Evolutionary conservation across 2,329 filamentous ascomycete species (phyloP).

Genomic region (Sporothrix sp.): DNA sequence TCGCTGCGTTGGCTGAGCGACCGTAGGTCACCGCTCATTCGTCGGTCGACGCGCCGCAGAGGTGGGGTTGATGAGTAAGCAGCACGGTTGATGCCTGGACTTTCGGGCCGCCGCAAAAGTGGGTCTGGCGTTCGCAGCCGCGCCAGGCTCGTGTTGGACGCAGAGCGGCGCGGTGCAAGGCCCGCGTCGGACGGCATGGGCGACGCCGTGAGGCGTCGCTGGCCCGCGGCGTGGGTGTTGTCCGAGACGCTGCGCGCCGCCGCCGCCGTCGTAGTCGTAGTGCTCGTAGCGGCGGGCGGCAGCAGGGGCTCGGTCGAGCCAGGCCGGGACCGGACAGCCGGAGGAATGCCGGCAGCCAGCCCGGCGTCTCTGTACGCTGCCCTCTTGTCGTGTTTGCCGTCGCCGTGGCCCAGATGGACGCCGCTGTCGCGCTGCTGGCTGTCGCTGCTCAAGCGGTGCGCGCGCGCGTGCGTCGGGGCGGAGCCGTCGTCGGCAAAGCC

Average conservation of each 20-base stretch:
- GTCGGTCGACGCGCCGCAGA: conserved; percentile 58
- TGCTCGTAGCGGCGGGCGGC: too few relatives aligned
- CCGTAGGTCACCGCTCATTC: conserved; percentile 68
- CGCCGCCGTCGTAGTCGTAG: neutral
- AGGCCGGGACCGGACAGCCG: neutral
- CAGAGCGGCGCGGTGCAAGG: conserved; percentile 26
- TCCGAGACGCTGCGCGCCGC: conserved; percentile 13
- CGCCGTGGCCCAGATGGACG: conserved; percentile 42
- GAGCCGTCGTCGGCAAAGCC: conserved; percentile 34
- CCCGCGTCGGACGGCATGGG: neutral
- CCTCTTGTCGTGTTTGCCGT: conserved; percentile 9
- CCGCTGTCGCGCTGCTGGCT: conserved; percentile 43
- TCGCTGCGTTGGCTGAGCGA: conserved; percentile 49
- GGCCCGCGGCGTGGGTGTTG: conserved; percentile 9
- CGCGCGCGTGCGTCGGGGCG: neutral
- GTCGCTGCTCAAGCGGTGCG: conserved; percentile 16
- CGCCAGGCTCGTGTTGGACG: conserved; percentile 46
- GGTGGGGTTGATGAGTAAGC: conserved; percentile 49
- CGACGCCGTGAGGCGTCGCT: conserved; percentile 10
- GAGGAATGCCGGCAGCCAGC: conserved; percentile 14
- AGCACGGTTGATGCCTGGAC: conserved; percentile 43
- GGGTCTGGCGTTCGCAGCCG: conserved; percentile 45
- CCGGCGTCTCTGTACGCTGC: conserved; percentile 21
- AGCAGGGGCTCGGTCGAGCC: neutral
- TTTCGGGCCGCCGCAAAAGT: conserved; percentile 53